Evolutionary conservation across 768 basidiomycete species (phyloP), one percentile per base, ranked within the genome.

Genomic region (Boletellus ananiceps): DNA sequence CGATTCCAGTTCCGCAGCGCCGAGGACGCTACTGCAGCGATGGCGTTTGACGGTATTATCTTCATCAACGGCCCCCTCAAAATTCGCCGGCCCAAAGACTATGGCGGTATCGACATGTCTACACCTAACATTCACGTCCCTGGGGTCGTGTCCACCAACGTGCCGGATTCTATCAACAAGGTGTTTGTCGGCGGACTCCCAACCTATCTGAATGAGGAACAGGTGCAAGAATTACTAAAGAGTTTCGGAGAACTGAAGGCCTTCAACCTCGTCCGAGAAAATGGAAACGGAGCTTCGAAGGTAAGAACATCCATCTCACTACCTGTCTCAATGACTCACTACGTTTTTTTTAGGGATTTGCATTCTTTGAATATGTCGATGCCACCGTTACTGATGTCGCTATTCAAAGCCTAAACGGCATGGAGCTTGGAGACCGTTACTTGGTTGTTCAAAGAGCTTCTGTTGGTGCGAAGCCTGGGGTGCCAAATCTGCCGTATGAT

Each of bases 331-430:
- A 38, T 31, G 1, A 33, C 47, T 60, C 15, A 56, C 11, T 31
- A 7, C 23, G 13, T 18, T 49, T 39, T 42, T 14, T 29, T 4
- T 60, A 97, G 95, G 96, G 96, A 60, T 99, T 96, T 69, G 96
- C 96, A 3, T 98, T 99, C 77, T 95, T 93, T 73, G 96, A 99
- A 77, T 99, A 98, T 69, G 85, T 89, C 53, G 96, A 99, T 64
- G 72, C 82, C 14, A 69, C 67, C 43, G 84, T 93, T 49, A 99
- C 96, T 51, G 96, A 98, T 57, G 82, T 96, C 58, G 96, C 96
- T 41, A 96, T 95, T 60, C 88, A 91, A 67, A 90, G 92, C 60
- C 79, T 99, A 49, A 93, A 95, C 69, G 92, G 93, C 53, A 98
- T 99, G 93, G 89, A 96, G 63, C 82, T 98, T 13, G 96, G 95